Evolutionary conservation across 2,329 filamentous ascomycete genomes (phyloP).

Genomic region (Pseudogymnoascus sp.): DNA sequence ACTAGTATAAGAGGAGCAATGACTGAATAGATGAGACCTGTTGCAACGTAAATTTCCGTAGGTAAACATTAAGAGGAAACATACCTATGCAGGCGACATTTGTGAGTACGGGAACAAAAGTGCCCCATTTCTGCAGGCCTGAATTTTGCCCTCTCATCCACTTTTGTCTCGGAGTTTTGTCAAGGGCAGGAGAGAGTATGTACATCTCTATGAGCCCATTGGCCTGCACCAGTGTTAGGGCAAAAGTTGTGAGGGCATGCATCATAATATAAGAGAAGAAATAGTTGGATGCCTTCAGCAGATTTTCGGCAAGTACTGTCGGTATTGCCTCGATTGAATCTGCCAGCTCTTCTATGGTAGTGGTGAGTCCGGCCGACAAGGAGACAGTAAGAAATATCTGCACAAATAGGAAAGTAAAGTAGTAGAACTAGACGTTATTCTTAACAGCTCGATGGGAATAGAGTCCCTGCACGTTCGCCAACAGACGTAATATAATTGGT

Average conservation of each 20-base stretch:
- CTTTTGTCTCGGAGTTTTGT: constrained; percentile 13
- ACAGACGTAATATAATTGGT: constrained; percentile 11
- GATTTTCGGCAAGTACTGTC: background rate
- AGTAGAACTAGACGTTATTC: constrained; percentile 53
- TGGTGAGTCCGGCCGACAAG: constrained; percentile 16
- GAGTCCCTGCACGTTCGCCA: constrained; percentile 18
- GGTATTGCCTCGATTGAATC: background rate
- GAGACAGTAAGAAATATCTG: constrained; percentile 62
- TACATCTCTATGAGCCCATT: constrained; percentile 12
- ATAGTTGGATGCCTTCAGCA: constrained; percentile 20
- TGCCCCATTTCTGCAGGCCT: constrained; percentile 12
- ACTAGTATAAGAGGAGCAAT: constrained; percentile 18
- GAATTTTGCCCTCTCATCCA: constrained; percentile 5
- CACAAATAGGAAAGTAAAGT: constrained; percentile 63
- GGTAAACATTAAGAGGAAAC: too few species aligned
- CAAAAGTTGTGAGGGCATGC: constrained; percentile 13
- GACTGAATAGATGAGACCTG: constrained; percentile 19
- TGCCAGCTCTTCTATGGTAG: constrained; percentile 15
- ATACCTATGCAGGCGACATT: constrained; percentile 20
- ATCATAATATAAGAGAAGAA: constrained; percentile 23
- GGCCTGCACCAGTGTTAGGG: constrained; percentile 13
- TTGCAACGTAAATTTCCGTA: background rate
- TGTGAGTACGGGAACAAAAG: constrained; percentile 13
- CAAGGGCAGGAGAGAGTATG: constrained; percentile 14
- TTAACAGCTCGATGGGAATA: constrained; percentile 24